Evolutionary conservation across 1,139 yeast species (phyloP).

Genomic region (Zygosaccharomyces sapae): DNA sequence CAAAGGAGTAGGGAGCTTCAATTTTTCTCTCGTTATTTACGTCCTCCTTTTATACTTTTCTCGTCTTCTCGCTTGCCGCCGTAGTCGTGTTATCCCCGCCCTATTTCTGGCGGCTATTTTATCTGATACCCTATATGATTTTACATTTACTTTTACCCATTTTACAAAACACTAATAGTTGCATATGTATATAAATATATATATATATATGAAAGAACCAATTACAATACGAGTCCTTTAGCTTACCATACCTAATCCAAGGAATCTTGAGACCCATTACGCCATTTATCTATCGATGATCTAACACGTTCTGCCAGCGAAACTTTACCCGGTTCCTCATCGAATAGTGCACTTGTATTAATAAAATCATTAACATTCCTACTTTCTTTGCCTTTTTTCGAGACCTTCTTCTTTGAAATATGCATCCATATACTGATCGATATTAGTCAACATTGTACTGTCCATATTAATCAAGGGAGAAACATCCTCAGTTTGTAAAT

Average conservation of each 20-base stretch:
- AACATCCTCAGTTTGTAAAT: slow-evolving; percentile 21
- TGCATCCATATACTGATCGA: slow-evolving; percentile 24
- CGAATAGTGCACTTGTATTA: slow-evolving; percentile 14
- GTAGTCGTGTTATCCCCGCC: not conserved
- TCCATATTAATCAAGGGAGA: slow-evolving; percentile 21
- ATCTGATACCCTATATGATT: no score
- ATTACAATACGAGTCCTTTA: no score
- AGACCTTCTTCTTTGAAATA: slow-evolving; percentile 19
- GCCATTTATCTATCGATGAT: slow-evolving; percentile 5
- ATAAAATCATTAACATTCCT: slow-evolving; percentile 19
- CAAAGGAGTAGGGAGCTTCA: not conserved
- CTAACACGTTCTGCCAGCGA: slow-evolving; percentile 4
- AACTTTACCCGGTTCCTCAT: slow-evolving; percentile 5
- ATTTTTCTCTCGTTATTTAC: not conserved
- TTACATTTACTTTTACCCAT: no score
- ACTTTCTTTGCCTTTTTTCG: slow-evolving; percentile 15
- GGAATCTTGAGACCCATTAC: slow-evolving; percentile 5
- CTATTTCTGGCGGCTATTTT: no score
- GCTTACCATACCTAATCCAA: not conserved
- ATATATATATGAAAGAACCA: no score
- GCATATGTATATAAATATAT: no score
- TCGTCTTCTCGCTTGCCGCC: not conserved
- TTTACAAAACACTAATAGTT: no score
- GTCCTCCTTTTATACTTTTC: not conserved
- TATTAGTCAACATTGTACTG: slow-evolving; percentile 18